Percentiles rank a stretch among this genome's conserved stretches.
Evolutionary conservation across 169 alveolate species (phyloP).

Genomic region (Plasmodium knowlesi): DNA sequence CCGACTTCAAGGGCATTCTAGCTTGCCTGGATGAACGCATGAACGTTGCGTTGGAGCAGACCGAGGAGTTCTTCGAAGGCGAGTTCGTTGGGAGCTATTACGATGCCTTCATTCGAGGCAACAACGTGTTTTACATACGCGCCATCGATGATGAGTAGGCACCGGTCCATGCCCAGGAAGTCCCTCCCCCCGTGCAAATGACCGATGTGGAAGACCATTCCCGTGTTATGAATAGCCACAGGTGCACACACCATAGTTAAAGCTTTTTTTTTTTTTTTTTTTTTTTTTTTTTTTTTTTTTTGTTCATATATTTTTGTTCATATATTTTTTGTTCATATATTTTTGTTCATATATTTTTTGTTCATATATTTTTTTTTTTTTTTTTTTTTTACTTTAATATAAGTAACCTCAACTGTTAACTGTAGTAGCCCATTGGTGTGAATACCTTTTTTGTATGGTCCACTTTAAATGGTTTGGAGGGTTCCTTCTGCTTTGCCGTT

Average conservation of each 20-base stretch:
- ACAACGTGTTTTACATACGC: constrained; percentile 84
- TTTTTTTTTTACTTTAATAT: neutral
- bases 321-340: no score
- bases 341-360: no score
- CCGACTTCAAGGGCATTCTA: constrained; percentile 82
- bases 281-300: no score
- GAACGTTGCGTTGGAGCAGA: constrained; percentile 89
- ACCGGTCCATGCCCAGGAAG: neutral
- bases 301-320: no score
- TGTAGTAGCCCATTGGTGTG: neutral
- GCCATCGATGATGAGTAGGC: constrained; percentile 53
- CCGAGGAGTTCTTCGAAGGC: constrained; percentile 87
- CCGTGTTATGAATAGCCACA: neutral
- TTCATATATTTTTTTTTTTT: no score
- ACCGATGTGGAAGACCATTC: neutral
- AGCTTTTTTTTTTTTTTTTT: neutral
- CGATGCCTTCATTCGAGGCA: constrained; percentile 91
- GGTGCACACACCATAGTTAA: neutral
- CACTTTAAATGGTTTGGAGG: neutral
- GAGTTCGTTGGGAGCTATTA: constrained; percentile 84
- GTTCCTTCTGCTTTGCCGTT: no score
- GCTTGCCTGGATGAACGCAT: constrained; percentile 90
- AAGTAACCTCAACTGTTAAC: neutral
- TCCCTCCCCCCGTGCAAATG: neutral
- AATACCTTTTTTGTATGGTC: neutral